Base-by-base conservation (phyloP, 352 stramenopile species). In the Pythium inflatum region DNA sequence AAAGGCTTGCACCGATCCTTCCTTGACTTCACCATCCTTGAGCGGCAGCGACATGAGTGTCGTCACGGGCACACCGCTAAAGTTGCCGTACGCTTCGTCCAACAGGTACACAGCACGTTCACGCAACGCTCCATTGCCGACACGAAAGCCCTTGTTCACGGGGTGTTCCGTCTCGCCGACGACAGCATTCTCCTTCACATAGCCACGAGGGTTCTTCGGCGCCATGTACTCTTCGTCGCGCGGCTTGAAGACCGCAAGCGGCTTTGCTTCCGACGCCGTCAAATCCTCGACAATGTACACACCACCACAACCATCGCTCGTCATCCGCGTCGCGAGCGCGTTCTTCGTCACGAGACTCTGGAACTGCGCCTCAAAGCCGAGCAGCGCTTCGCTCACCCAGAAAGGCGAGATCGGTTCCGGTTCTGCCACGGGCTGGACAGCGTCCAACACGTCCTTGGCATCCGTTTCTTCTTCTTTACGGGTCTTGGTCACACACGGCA, bases 221-320 rank as follows among this genome's bases (percentile, higher is more conserved):
- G 97, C 97, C 84, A 99, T 99, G 57, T 98, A 98, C 81, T 99
- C 98, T 79, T 99, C 98, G 71, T 99, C 97, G 18, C 93, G 83
- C 8, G 98, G 97, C 79, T 99, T 99, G 76, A 99, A 99, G 16
- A 99, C 81, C 1, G 81, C 88, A 18, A 96, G 69, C 2, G 83
- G 73, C 24, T 64, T 64, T 9, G 61, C 70, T 59, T 81, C 76
- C 33, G 62, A 54, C 6, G 50, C 50, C 60, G 70, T 59, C 1
- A 49, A 51, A 31, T 79, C 43, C 14, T 79, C 66, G 31, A 88
- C 55, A 40, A 89, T 80, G 70, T 96, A 96, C 18, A 74, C 88
- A 7, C 88, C 88, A 30, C 88, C 88, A 60, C 88, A 96, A 5
- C 88, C 88, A 41, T 96, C 88, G 31, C 76, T 88, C 0, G 88